These are phyloP conservation scores for Sarocladiaceae sp. DNA, from an alignment of 2,329 filamentous ascomycete genomes.

Conservation along the genomic window DNA sequence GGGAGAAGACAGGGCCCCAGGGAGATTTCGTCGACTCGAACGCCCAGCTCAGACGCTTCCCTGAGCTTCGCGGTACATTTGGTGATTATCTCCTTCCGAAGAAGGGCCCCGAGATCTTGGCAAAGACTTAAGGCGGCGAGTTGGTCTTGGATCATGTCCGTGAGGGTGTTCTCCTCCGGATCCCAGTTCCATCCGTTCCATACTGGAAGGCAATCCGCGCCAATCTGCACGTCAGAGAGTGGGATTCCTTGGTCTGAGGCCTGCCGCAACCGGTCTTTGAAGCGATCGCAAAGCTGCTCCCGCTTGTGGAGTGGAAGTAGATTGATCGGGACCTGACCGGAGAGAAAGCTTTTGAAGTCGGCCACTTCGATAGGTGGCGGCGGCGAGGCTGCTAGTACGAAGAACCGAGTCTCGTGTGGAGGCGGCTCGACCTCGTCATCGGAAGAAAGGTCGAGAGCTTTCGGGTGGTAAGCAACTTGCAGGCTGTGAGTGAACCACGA, in stretches of 20 bases:
- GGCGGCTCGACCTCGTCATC: too few relatives aligned
- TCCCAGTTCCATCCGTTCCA: constrained; percentile 16
- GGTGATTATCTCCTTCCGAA: neutral
- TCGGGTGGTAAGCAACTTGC: too few relatives aligned
- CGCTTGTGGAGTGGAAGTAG: neutral
- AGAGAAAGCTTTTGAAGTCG: neutral
- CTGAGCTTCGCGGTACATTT: neutral
- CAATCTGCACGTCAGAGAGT: neutral
- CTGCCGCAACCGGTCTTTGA: neutral
- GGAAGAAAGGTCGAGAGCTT: too few relatives aligned
- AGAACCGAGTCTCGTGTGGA: too few relatives aligned
- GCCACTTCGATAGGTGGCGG: too few relatives aligned
- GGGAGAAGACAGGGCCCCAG: constrained; percentile 2
- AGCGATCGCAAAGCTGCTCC: neutral
- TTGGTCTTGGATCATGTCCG: neutral
- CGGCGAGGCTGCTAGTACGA: too few relatives aligned
- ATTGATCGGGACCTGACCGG: neutral
- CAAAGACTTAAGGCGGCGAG: neutral
- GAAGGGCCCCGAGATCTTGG: neutral
- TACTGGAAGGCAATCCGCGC: constrained; percentile 17
- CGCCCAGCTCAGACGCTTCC: neutral
- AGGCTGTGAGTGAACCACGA: too few relatives aligned
- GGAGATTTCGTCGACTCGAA: neutral
- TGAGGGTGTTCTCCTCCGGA: neutral
- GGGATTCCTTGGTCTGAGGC: neutral